phyloP scores from a whole-genome alignment of 2,329 filamentous ascomycete species.

The Calonectria hongkongensis region DNA sequence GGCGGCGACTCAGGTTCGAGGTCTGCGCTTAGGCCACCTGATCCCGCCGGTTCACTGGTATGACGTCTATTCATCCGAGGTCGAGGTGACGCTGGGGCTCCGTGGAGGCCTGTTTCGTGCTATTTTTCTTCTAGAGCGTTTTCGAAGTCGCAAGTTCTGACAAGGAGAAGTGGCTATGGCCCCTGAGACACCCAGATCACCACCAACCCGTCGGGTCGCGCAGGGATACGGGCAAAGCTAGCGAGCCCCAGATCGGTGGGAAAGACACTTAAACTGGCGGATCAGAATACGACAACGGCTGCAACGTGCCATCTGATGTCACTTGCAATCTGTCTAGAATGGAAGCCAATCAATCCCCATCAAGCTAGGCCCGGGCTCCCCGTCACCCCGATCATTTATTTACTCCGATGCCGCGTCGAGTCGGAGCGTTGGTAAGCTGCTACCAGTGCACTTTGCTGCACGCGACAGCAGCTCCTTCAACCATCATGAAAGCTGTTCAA shows the following conservation, averaged over 20 bases:
- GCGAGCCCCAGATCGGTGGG: background rate
- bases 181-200: too few relatives aligned
- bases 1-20: conserved; percentile 14
- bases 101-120: background rate
- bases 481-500: too few relatives aligned
- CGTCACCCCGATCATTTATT: background rate
- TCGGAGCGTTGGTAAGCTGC: background rate
- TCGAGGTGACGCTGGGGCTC: conserved; percentile 8
- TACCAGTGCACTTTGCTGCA: background rate
- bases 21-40: background rate
- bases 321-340: background rate
- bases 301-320: background rate
- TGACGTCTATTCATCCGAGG: conserved; percentile 17
- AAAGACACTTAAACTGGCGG: background rate
- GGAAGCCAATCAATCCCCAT: background rate
- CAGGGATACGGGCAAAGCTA: background rate
- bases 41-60: background rate
- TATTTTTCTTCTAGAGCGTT: background rate
- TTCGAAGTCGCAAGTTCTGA: background rate
- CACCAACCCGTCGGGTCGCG: background rate
- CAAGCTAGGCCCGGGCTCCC: background rate
- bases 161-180: conserved; percentile 1
- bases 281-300: background rate
- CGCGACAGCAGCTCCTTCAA: background rate
- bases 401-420: background rate